A percentile compares a stretch with the other conserved stretches of the same genome.
Conservation (phyloP, 495 filamentous ascomycete genomes). For the Amphirosellinia nigrospora region DNA sequence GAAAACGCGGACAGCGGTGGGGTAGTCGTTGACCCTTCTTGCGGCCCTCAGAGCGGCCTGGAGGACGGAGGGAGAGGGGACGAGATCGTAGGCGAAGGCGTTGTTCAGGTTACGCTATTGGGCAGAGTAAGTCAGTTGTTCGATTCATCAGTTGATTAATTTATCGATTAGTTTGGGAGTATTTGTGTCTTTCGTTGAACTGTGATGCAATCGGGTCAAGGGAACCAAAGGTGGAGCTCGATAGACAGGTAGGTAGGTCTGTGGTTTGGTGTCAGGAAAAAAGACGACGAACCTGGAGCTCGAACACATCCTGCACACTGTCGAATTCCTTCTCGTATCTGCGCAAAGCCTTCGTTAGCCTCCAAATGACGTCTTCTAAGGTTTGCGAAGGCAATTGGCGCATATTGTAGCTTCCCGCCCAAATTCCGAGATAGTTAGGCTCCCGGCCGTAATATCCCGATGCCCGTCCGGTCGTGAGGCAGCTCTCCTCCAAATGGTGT, state of each 20-base stretch:
- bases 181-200: background rate
- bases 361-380: slow-evolving; percentile 12
- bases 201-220: slow-evolving; percentile 27
- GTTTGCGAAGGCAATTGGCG: slow-evolving; percentile 32
- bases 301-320: slow-evolving; percentile 95
- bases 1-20: slow-evolving; percentile 96
- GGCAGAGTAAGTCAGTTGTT: slow-evolving; percentile 24
- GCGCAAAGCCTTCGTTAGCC: slow-evolving; percentile 37
- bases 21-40: slow-evolving; percentile 96
- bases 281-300: slow-evolving; percentile 84
- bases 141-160: background rate
- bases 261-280: slow-evolving; percentile 5
- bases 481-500: background rate
- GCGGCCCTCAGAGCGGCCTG: slow-evolving; percentile 89
- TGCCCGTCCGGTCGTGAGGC: background rate
- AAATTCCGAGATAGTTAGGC: slow-evolving; percentile 1
- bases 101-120: slow-evolving; percentile 97
- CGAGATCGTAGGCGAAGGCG: slow-evolving; percentile 99
- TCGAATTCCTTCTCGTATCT: slow-evolving; percentile 99
- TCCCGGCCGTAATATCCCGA: slow-evolving; percentile 16
- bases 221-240: slow-evolving; percentile 16
- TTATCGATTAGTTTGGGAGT: background rate
- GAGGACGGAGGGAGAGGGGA: slow-evolving; percentile 92
- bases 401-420: slow-evolving; percentile 33
- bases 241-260: background rate